phyloP scores from a whole-genome alignment of 257 asterid species.

The Fraxinus cuspidata region DNA sequence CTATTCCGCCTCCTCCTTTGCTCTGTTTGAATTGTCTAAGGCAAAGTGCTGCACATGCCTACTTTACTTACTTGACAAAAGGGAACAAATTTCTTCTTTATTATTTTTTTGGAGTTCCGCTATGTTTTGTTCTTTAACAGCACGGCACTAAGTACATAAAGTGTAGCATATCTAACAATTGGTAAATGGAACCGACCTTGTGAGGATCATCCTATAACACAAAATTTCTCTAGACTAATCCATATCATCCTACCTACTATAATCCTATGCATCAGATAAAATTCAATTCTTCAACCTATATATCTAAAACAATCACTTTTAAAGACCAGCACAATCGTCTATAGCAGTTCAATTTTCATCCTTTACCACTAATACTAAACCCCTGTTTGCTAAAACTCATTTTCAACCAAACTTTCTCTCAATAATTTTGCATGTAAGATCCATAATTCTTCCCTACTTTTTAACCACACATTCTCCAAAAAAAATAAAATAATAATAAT shows the following conservation, averaged over 20 bases:
- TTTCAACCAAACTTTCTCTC: too few species aligned
- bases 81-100: background rate
- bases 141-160: background rate
- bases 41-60: background rate
- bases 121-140: background rate
- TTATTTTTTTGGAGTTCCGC: background rate
- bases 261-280: background rate
- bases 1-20: background rate
- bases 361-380: background rate
- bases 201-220: background rate
- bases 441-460: too few species aligned
- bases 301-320: background rate
- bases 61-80: background rate
- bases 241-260: constrained; percentile 12
- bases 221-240: background rate
- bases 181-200: background rate
- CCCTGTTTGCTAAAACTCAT: too few species aligned
- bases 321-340: background rate
- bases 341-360: background rate
- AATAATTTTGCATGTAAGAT: too few species aligned
- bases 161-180: background rate
- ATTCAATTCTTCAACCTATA: background rate
- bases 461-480: too few species aligned
- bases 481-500: too few species aligned
- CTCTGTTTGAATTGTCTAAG: background rate